Base-by-base conservation (phyloP, 2,329 filamentous ascomycete species). In the Coniochaeta pulveracea region DNA sequence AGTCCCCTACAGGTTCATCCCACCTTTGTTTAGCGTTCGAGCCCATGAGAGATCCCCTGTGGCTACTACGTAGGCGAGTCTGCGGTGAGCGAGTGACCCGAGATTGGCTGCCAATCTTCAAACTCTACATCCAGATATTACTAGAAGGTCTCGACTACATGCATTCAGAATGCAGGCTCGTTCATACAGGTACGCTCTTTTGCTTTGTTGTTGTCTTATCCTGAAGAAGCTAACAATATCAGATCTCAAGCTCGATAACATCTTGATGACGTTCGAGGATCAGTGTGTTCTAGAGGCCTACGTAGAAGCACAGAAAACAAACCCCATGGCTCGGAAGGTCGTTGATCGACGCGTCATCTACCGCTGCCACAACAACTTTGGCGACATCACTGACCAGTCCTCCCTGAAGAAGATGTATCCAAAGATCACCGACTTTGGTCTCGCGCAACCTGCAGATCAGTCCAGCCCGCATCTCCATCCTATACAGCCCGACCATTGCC, bases 211-310 rank as follows among this genome's bases (percentile, higher is more conserved):
- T 17, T 16, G 7, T 29, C 12, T 6, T 16, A 5, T 29, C 16
- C 8, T 16, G 6, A 8, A 6, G 10, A 19, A 6, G 5, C 6
- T 29, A 22, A 10, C 9, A 21, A 6, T 8, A 3, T 10, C 19
- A 55, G 58, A 64, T 29, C 59, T 66, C 36, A 63, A 63, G 34
- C 45, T 46, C 2, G 57, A 58, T 40, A 63, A 63, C 35, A 56
- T 63, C 29, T 38, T 63, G 4, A 46, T 52, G 27, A 27, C 14
- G 2, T 35, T 41, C 14, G 34, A 17, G 4, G 57, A 61, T 39
- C 40, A 45, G 1, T 36, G 48, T n/a, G 51, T 60, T 3, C 43
- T 61, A 16, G 38, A 54, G 19, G 43, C 38, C 8, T 59, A 60
- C 38, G 44, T 47, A 5, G 34, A 52, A 33, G 45, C 30, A 14